Evolutionary conservation across 2,329 filamentous ascomycete species (phyloP).

Genomic region (Zymoseptoria ardabiliae): DNA sequence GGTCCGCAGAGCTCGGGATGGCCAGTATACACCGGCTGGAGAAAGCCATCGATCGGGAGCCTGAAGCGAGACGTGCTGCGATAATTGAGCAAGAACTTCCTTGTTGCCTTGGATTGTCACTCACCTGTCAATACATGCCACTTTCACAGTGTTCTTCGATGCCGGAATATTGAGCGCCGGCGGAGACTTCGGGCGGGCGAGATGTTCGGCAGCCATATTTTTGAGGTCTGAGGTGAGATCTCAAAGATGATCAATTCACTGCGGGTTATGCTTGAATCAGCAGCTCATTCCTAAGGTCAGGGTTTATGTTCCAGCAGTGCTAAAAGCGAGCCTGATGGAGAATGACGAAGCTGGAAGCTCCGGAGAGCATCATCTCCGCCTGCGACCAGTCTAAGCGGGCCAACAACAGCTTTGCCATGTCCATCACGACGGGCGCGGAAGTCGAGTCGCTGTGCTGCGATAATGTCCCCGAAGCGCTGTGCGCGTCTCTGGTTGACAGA

Average conservation of each 20-base stretch:
- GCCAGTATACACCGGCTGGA: constrained; percentile 35
- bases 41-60: constrained; percentile 26
- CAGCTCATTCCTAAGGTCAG: neutral
- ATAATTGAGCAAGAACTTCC: neutral
- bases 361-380: neutral
- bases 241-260: neutral
- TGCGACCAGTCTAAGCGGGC: neutral
- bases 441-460: neutral
- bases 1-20: constrained; percentile 33
- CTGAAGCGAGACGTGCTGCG: constrained; percentile 28
- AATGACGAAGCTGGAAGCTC: constrained; percentile 2
- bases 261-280: neutral
- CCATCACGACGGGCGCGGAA: neutral
- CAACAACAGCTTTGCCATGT: neutral
- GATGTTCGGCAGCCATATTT: constrained; percentile 14
- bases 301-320: neutral
- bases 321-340: neutral
- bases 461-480: neutral
- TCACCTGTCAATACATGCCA: constrained; percentile 32
- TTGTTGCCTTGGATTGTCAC: neutral
- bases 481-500: neutral
- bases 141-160: constrained; percentile 27
- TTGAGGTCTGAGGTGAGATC: neutral
- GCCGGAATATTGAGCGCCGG: constrained; percentile 29
- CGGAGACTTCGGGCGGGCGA: constrained; percentile 23